Conservation (phyloP, 805 yeast genomes). For the Candida namnaoensis region DNA sequence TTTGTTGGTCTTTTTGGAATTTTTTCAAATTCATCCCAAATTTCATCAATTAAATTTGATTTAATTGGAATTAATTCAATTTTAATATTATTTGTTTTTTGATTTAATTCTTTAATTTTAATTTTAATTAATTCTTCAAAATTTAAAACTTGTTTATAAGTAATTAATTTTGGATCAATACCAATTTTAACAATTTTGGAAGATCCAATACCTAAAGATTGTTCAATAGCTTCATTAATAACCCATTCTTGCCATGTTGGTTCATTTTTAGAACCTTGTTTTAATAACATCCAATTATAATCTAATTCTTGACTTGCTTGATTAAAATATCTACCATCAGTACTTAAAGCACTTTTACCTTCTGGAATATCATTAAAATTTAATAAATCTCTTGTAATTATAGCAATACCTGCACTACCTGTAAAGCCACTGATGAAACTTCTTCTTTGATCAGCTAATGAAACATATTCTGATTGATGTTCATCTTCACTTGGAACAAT, state of each 20-base stretch:
- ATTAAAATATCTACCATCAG: conserved; percentile 91
- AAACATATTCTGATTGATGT: conserved; percentile 87
- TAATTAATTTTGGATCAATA: conserved; percentile 73
- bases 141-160: conserved; percentile 26
- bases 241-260: conserved; percentile 81
- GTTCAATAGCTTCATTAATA: conserved; percentile 41
- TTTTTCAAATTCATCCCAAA: conserved; percentile 65
- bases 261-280: conserved; percentile 66
- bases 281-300: conserved; percentile 68
- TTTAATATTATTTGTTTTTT: conserved; percentile 19
- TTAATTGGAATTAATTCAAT: conserved; percentile 42
- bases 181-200: conserved; percentile 51
- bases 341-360: conserved; percentile 74
- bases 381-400: conserved; percentile 49
- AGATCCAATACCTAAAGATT: conserved; percentile 30
- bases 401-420: conserved; percentile 89
- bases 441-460: conserved; percentile 74
- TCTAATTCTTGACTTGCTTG: conserved; percentile 86
- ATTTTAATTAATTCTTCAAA: conserved; percentile 21
- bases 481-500: conserved; percentile 84
- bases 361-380: conserved; percentile 32
- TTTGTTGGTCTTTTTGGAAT: conserved; percentile 48
- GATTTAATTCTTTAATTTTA: conserved; percentile 14
- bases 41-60: conserved; percentile 61
- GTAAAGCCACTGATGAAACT: conserved; percentile 81